Evolutionary conservation across 345 rosid species (phyloP).

Genomic region (Isatis tinctoria): DNA sequence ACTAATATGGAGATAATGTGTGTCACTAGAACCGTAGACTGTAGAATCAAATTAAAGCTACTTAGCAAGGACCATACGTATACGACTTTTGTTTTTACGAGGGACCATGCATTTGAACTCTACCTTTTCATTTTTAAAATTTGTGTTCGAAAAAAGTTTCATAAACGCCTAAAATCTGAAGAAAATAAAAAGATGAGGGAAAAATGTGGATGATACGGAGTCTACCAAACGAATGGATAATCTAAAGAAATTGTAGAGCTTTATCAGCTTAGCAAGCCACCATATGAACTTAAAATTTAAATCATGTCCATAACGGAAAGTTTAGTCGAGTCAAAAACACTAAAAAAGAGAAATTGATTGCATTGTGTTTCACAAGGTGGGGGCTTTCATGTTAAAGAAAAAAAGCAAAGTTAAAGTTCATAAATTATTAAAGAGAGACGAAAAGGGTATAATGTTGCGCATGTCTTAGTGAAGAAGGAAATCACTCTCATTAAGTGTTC

Average conservation of each 20-base stretch:
- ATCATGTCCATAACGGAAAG: constrained; percentile 16
- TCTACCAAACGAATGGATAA: constrained; percentile 18
- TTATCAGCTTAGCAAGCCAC: constrained; percentile 18
- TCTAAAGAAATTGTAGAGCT: constrained; percentile 20
- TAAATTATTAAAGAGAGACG: constrained; percentile 27
- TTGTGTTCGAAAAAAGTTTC: neutral
- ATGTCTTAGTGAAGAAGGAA: constrained; percentile 39
- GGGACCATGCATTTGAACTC: constrained; percentile 17
- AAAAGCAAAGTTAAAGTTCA: constrained; percentile 26
- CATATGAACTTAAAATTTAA: neutral
- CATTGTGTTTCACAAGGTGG: constrained; percentile 1
- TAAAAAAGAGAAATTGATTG: constrained; percentile 8
- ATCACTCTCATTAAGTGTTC: constrained; percentile 25
- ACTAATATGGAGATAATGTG: neutral
- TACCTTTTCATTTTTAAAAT: neutral
- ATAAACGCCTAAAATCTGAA: neutral
- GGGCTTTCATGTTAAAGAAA: constrained; percentile 5
- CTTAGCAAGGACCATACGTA: constrained; percentile 17
- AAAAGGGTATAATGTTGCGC: constrained; percentile 24
- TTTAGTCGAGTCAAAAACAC: constrained; percentile 16
- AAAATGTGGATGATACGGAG: neutral
- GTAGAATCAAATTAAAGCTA: constrained; percentile 23
- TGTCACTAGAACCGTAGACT: constrained; percentile 19
- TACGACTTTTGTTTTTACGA: constrained; percentile 10
- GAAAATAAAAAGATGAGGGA: neutral